Conservation (phyloP, 2,329 filamentous ascomycete genomes). For the Nemania diffusa region DNA sequence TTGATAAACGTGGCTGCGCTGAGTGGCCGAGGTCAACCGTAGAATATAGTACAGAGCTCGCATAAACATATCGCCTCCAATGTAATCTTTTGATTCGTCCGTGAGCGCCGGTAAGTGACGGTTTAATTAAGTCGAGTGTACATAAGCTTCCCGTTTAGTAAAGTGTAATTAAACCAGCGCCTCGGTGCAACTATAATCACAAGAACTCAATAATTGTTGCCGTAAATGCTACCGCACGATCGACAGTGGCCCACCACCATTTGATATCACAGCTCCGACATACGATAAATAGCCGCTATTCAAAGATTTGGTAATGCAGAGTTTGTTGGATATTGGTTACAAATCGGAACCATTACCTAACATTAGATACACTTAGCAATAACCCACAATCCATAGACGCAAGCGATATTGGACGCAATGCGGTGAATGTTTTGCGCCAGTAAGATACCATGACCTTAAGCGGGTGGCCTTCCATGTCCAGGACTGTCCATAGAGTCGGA, state of each 20-base stretch:
- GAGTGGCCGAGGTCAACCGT: too few relatives aligned
- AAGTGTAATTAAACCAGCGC: neutral
- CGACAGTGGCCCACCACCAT: neutral
- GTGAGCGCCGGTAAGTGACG: neutral
- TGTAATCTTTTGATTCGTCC: conserved; percentile 11
- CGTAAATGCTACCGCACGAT: neutral
- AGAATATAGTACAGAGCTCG: conserved; percentile 15
- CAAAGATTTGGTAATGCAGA: neutral
- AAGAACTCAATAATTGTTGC: neutral
- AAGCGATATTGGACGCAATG: neutral
- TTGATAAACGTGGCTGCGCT: neutral
- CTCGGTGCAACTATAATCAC: neutral
- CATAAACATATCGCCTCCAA: conserved; percentile 8
- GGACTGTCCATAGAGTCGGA: neutral
- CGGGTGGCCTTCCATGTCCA: neutral
- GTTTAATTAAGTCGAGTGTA: conserved; percentile 18
- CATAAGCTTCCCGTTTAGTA: neutral
- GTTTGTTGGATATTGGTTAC: neutral
- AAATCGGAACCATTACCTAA: neutral
- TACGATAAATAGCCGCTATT: neutral
- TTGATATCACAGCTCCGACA: neutral
- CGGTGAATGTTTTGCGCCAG: neutral
- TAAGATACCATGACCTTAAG: neutral
- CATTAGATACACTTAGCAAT: neutral
- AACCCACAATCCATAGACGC: neutral